Conservation (phyloP, 768 basidiomycete species). For the Lepiota brunneoincarnata region DNA sequence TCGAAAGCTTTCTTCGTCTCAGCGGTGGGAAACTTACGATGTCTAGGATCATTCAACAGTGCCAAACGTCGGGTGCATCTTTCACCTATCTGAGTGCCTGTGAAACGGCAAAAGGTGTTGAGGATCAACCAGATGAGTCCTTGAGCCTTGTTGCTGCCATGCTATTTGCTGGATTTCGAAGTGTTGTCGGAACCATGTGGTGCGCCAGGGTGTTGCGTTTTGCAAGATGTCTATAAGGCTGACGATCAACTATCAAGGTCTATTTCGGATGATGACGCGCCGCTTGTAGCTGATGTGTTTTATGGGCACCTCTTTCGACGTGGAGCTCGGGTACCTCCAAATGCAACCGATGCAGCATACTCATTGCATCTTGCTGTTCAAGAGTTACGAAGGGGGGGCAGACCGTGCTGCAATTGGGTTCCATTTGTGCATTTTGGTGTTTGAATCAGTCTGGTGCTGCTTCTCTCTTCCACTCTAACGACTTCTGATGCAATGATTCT, state of each 20-base stretch:
- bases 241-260: background rate
- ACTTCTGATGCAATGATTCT: too few species aligned
- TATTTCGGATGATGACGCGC: constrained; percentile 6
- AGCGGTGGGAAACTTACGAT: constrained; percentile 17
- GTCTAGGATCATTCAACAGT: constrained; percentile 18
- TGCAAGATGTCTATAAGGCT: background rate
- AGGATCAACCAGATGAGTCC: constrained; percentile 19
- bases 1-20: constrained; percentile 22
- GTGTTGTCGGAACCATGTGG: constrained; percentile 45
- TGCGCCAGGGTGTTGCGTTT: background rate
- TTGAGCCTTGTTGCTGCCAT: constrained; percentile 38
- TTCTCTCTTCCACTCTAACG: too few species aligned
- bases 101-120: constrained; percentile 33
- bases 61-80: constrained; percentile 16
- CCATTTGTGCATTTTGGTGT: constrained; percentile 11
- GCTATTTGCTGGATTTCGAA: constrained; percentile 26
- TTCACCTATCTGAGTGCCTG: constrained; percentile 44
- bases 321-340: background rate
- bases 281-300: constrained; percentile 9
- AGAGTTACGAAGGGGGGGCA: background rate
- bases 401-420: background rate
- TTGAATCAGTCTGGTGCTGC: too few species aligned
- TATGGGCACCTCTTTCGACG: constrained; percentile 4
- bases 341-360: constrained; percentile 3
- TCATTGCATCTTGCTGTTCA: constrained; percentile 1